Percentiles rank a stretch among this genome's conserved stretches.
These are phyloP conservation scores for Ascochyta lentis DNA, from an alignment of 2,329 filamentous ascomycete species.

Conservation along the genomic window DNA sequence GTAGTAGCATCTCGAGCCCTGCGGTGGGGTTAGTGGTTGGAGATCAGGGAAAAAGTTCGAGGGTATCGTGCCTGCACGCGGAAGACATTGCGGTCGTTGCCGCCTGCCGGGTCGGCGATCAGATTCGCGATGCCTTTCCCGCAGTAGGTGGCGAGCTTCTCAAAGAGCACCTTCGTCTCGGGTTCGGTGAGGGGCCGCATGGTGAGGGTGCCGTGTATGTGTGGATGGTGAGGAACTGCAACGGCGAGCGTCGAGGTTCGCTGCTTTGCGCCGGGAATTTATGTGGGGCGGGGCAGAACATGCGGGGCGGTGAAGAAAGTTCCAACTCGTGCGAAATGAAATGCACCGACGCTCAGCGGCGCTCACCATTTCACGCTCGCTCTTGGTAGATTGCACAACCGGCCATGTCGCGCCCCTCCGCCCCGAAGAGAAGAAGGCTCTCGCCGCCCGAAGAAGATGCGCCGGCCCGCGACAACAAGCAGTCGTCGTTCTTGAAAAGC, in stretches of 20 bases:
- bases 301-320: constrained; percentile 16
- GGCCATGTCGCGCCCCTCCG: constrained; percentile 44
- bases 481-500: constrained; percentile 71
- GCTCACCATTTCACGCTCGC: neutral
- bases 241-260: neutral
- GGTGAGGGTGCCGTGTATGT: constrained; percentile 3
- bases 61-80: constrained; percentile 53
- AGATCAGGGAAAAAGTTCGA: neutral
- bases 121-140: constrained; percentile 85
- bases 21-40: constrained; percentile 38
- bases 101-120: constrained; percentile 46
- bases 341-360: neutral
- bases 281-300: constrained; percentile 27
- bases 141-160: constrained; percentile 93
- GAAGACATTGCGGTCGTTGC: constrained; percentile 54
- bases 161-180: constrained; percentile 82
- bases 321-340: neutral
- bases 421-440: constrained; percentile 47
- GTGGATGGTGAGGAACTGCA: constrained; percentile 7
- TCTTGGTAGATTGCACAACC: neutral
- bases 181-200: constrained; percentile 85
- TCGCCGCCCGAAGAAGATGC: constrained; percentile 43
- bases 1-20: constrained; percentile 88
- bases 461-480: constrained; percentile 36
- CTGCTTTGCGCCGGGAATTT: constrained; percentile 21